Evolutionary conservation across 371 early-diverging fungal species (phyloP), one percentile per base, ranked within the genome.

Genomic region (Apophysomyces variabilis): DNA sequence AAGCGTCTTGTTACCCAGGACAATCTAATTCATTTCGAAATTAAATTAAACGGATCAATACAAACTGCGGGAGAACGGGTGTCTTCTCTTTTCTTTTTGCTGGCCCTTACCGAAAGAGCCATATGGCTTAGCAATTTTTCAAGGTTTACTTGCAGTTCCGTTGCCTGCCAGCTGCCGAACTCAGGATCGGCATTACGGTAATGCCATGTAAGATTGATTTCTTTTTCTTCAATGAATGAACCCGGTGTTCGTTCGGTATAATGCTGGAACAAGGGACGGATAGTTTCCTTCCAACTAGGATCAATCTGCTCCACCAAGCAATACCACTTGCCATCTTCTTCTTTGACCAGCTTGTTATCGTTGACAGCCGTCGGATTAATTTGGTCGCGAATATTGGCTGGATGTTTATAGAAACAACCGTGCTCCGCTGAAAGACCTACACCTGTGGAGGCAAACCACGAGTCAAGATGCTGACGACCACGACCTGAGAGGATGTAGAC

Each of bases 191-290:
- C 92, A 69, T 87, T 88, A 58, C 94, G 89, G 71, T 93, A 96
- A 73, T 96, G 94, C 98, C 98, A 98, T 3, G 95, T 93, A 58
- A 97, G 70, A 62, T 90, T 87, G 67, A 91, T 87, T 70, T 96
- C 95, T 80, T 95, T 96, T 68, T 93, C 90, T 80, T 97, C 98
- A 72, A 97, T 93, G 66, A 89, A 94, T 6, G 95, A 92, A 6
- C 97, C 98, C 6, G 95, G 96, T 12, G 96, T 96, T 63, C 97
- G 94, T 74, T 96, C 97, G 3, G 92, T 90, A 76, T 98, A 98
- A 72, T 94, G 95, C 70, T 94, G 89, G 82, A 98, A 95, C 47
- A 97, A 75, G 9, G 96, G 97, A 14, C 91, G 88, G 65, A 97
- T 94, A 8, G 95, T 92, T 54, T 93, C 93, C 50, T 94, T 89